phyloP scores from a whole-genome alignment of 192 early-diverging fungal species.

The Thoreauomyces humboldtii region DNA sequence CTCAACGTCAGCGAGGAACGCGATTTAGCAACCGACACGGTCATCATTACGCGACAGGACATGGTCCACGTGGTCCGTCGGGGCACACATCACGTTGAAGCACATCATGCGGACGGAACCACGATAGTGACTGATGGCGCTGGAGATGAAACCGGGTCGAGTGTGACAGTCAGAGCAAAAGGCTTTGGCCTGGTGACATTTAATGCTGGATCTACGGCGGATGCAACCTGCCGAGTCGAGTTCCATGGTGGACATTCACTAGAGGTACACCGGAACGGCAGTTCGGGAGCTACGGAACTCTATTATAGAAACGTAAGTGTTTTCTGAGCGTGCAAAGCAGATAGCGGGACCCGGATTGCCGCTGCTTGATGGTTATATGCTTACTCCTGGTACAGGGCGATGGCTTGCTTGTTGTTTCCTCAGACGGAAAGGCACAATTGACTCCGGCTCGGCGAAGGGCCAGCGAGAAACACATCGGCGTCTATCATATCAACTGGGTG shows the following conservation, averaged over 20 bases:
- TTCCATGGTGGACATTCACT: neutral
- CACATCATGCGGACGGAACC: constrained; percentile 37
- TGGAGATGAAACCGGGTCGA: too few species aligned
- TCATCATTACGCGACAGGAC: constrained; percentile 36
- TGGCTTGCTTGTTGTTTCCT: neutral
- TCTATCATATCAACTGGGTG: constrained; percentile 34
- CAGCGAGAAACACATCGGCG: neutral
- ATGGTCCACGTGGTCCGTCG: constrained; percentile 23
- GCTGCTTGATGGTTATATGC: constrained; percentile 8
- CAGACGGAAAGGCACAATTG: neutral
- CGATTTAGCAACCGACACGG: constrained; percentile 11
- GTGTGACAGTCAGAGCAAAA: constrained; percentile 11
- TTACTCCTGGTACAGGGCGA: constrained; percentile 8
- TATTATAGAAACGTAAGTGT: too few species aligned
- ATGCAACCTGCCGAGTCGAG: too few species aligned
- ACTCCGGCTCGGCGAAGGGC: neutral
- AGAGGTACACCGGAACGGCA: neutral
- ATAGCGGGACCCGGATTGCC: too few species aligned
- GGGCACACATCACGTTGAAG: constrained; percentile 12
- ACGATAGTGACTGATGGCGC: neutral
- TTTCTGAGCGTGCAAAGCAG: too few species aligned
- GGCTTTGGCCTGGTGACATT: constrained; percentile 13
- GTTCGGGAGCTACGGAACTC: too few species aligned
- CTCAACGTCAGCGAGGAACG: constrained; percentile 27
- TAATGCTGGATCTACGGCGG: neutral